A percentile compares a stretch with the other conserved stretches of the same genome.
Evolutionary conservation across 441 rosid species (phyloP).

Genomic region (Adansonia rubrostipa): DNA sequence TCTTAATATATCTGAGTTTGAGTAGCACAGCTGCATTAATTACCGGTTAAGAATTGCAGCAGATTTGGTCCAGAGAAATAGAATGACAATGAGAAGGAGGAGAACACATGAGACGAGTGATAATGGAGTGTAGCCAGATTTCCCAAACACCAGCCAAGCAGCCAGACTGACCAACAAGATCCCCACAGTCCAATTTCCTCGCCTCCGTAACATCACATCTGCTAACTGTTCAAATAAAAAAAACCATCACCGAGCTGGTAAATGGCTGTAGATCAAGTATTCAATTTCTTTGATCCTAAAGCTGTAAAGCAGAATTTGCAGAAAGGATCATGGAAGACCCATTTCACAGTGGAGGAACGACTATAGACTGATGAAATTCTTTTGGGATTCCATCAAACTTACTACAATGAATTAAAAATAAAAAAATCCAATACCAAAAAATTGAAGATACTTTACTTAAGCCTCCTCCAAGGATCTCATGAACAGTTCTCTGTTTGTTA

Average conservation of each 20-base stretch:
- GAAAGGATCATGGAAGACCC: constrained; percentile 9
- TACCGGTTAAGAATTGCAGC: constrained; percentile 91
- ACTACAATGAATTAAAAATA: constrained; percentile 2
- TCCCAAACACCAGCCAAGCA: constrained; percentile 85
- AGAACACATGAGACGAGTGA: constrained; percentile 85
- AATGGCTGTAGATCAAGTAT: constrained; percentile 3
- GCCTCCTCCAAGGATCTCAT: constrained; percentile 82
- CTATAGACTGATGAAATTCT: not conserved
- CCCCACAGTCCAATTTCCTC: constrained; percentile 61
- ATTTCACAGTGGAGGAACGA: constrained; percentile 11
- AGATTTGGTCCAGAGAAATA: constrained; percentile 93
- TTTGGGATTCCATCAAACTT: constrained; percentile 1
- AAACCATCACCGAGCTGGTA: not conserved
- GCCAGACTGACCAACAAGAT: constrained; percentile 68
- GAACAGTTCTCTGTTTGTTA: constrained; percentile 64
- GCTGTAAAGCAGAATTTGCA: not conserved
- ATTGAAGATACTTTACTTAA: constrained; percentile 44
- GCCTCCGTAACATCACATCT: constrained; percentile 89
- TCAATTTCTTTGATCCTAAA: not conserved
- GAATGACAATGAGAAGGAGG: constrained; percentile 66
- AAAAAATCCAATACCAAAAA: constrained; percentile 1
- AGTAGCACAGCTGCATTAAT: not conserved
- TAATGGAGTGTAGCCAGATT: constrained; percentile 75
- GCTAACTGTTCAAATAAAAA: constrained; percentile 59
- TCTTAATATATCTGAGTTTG: not conserved